These are phyloP conservation scores for Colletotrichum neosansevieriae DNA, from an alignment of 2,329 filamentous ascomycete genomes.

Conservation along the genomic window DNA sequence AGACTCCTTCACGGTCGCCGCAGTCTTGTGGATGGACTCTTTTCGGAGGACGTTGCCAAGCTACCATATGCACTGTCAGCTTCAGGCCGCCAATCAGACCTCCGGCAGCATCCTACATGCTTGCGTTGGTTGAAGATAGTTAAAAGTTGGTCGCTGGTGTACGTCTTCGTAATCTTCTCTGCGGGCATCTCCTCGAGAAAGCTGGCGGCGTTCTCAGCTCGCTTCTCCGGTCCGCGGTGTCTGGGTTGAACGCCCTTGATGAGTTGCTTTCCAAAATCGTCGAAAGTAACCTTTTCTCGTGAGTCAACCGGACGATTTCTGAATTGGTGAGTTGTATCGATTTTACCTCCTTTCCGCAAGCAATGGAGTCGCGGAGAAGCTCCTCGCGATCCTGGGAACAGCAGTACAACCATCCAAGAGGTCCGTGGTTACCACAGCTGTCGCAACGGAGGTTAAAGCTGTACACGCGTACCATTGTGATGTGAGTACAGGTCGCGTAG, in stretches of 20 bases:
- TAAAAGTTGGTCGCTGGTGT: conserved; percentile 61
- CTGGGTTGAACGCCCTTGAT: conserved; percentile 50
- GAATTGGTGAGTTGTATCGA: conserved; percentile 17
- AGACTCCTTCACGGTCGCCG: not conserved
- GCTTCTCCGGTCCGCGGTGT: conserved; percentile 54
- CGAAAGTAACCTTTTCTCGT: conserved; percentile 48
- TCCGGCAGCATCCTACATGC: conserved; percentile 52
- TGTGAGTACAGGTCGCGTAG: conserved; percentile 69
- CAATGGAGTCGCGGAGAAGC: conserved; percentile 49
- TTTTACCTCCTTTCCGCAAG: conserved; percentile 46
- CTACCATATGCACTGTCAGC: not conserved
- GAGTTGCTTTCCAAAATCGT: conserved; percentile 51
- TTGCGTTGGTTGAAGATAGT: conserved; percentile 63
- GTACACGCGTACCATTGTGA: conserved; percentile 76
- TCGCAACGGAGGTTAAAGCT: conserved; percentile 65
- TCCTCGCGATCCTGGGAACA: conserved; percentile 74
- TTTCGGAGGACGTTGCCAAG: conserved; percentile 30
- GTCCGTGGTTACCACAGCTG: conserved; percentile 66
- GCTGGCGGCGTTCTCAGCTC: conserved; percentile 55
- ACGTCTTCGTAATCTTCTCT: conserved; percentile 54
- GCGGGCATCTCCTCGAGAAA: conserved; percentile 59
- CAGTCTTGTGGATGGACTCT: conserved; percentile 29
- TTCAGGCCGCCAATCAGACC: too few relatives aligned
- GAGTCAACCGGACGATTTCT: conserved; percentile 38
- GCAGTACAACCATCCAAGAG: conserved; percentile 78